A percentile compares a stretch with the other conserved stretches of the same genome.
These are phyloP conservation scores for Hansenula lynferdii DNA, from an alignment of 1,139 yeast genomes.

Conservation along the genomic window DNA sequence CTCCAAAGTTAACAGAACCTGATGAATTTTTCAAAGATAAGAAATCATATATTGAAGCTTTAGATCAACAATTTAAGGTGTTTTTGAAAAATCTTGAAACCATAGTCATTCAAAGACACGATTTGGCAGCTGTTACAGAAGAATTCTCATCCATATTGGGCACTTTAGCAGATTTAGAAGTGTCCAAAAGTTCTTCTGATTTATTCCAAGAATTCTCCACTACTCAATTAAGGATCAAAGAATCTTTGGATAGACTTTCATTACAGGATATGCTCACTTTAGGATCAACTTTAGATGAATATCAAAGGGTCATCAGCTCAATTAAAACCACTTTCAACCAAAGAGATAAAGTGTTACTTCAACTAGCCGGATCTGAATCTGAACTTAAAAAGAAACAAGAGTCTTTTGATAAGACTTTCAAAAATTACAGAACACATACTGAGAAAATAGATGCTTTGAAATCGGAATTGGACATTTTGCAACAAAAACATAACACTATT, in stretches of 20 bases:
- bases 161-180: constrained; percentile 68
- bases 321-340: constrained; percentile 72
- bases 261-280: constrained; percentile 83
- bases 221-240: constrained; percentile 66
- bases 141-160: constrained; percentile 54
- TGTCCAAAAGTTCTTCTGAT: constrained; percentile 61
- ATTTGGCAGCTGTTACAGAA: constrained; percentile 58
- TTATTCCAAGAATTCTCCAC: constrained; percentile 64
- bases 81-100: constrained; percentile 69
- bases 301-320: constrained; percentile 72
- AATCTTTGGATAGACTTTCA: constrained; percentile 72
- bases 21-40: constrained; percentile 75
- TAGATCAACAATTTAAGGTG: constrained; percentile 70
- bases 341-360: constrained; percentile 64
- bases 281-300: constrained; percentile 87
- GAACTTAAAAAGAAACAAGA: constrained; percentile 43
- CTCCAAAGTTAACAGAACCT: constrained; percentile 65
- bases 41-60: constrained; percentile 60
- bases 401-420: constrained; percentile 47
- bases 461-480: constrained; percentile 54
- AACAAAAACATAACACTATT: constrained; percentile 49
- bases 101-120: constrained; percentile 72
- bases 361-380: constrained; percentile 47
- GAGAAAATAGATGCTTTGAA: constrained; percentile 53
- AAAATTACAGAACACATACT: constrained; percentile 53